Conservation (phyloP, 495 filamentous ascomycete genomes). For the Podospora pseudocomata region DNA sequence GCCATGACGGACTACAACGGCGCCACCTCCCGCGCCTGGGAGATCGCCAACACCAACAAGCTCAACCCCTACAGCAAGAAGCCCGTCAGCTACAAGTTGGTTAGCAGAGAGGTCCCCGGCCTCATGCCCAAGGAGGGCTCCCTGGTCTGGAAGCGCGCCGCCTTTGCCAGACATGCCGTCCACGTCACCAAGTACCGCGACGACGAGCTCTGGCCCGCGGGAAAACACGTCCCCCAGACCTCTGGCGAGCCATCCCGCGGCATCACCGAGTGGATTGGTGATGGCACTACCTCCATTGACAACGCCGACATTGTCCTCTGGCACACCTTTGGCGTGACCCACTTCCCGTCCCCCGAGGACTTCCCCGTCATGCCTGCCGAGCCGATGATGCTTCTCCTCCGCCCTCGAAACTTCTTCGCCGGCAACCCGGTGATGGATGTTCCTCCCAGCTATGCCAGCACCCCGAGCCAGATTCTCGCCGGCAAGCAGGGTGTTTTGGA, state of each 20-base stretch:
- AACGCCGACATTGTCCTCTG: slow-evolving; percentile 89
- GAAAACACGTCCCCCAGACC: slow-evolving; percentile 90
- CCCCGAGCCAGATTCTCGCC: slow-evolving; percentile 64
- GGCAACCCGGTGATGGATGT: slow-evolving; percentile 87
- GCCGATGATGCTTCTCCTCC: slow-evolving; percentile 77
- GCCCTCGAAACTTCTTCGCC: slow-evolving; percentile 84
- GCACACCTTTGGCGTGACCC: slow-evolving; percentile 93
- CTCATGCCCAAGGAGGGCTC: slow-evolving; percentile 81
- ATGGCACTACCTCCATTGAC: slow-evolving; percentile 67
- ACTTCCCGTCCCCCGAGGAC: slow-evolving; percentile 91
- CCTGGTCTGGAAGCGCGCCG: slow-evolving; percentile 90
- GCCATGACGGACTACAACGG: slow-evolving; percentile 79
- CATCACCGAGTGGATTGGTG: slow-evolving; percentile 78
- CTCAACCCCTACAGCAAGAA: slow-evolving; percentile 82
- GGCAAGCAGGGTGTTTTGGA: slow-evolving; percentile 45
- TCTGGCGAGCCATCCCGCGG: slow-evolving; percentile 78
- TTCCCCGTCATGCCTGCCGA: slow-evolving; percentile 89
- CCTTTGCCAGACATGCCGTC: slow-evolving; percentile 86
- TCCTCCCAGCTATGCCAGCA: slow-evolving; percentile 69
- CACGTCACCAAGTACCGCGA: slow-evolving; percentile 87
- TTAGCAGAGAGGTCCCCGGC: slow-evolving; percentile 75
- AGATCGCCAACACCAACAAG: slow-evolving; percentile 81
- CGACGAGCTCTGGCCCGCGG: slow-evolving; percentile 86
- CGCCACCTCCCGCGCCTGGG: slow-evolving; percentile 78
- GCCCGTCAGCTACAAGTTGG: slow-evolving; percentile 86